These are phyloP conservation scores for Colletotrichum graminicola DNA, from an alignment of 2,329 filamentous ascomycete genomes.

Conservation along the genomic window DNA sequence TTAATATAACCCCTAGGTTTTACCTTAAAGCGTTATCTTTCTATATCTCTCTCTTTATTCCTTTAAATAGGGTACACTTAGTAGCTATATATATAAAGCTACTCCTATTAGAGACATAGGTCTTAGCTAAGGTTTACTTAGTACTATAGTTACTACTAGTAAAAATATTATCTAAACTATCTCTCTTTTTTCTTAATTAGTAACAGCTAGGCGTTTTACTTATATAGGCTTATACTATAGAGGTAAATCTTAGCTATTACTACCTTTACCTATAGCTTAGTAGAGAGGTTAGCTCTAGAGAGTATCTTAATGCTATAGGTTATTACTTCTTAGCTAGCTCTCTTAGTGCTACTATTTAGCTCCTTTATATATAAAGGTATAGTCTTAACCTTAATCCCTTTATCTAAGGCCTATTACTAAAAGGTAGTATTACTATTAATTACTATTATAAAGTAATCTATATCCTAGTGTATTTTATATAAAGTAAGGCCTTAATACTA, in stretches of 20 bases:
- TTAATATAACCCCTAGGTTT: too few relatives aligned
- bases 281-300: background rate
- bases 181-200: background rate
- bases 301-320: background rate
- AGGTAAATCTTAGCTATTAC: background rate
- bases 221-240: background rate
- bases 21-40: too few relatives aligned
- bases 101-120: background rate
- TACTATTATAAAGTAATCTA: background rate
- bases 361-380: background rate
- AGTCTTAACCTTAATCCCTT: too few relatives aligned
- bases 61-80: background rate
- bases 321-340: background rate
- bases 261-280: background rate
- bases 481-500: background rate
- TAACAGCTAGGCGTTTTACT: background rate
- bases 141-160: background rate
- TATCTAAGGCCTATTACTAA: too few relatives aligned
- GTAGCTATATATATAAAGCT: background rate
- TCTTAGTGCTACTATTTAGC: background rate
- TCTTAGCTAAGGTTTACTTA: fast-evolving
- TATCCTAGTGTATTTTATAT: background rate
- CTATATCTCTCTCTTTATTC: background rate
- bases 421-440: too few relatives aligned
- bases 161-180: background rate